Conservation (phyloP, 441 rosid genomes). For the Erodium texanum region DNA sequence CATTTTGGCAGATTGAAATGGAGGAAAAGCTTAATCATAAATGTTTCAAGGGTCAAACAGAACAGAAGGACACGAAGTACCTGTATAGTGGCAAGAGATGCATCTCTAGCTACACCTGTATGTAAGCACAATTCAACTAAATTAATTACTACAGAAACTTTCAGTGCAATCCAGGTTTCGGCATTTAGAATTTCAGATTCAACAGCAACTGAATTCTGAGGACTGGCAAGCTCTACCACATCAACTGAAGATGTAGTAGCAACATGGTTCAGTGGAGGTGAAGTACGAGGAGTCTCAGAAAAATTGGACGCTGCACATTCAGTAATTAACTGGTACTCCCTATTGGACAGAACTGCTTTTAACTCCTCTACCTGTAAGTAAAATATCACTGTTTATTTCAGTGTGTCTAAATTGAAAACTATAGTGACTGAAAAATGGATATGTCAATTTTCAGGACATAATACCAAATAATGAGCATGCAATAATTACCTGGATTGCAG, state of each 20-base stretch:
- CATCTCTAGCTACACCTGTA: constrained; percentile 64
- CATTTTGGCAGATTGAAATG: constrained; percentile 9
- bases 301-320: constrained; percentile 90
- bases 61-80: constrained; percentile 27
- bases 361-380: constrained; percentile 70
- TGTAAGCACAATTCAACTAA: constrained; percentile 70
- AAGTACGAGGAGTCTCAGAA: constrained; percentile 65
- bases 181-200: constrained; percentile 29
- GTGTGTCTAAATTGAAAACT: background rate
- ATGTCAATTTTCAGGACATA: background rate
- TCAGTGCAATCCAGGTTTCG: constrained; percentile 57
- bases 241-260: constrained; percentile 38
- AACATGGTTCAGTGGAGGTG: constrained; percentile 49
- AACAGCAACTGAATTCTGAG: constrained; percentile 32
- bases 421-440: background rate
- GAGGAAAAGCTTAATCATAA: background rate
- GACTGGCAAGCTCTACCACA: constrained; percentile 34
- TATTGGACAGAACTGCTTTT: constrained; percentile 74
- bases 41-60: background rate
- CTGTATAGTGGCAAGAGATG: constrained; percentile 79
- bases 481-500: constrained; percentile 55
- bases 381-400: constrained; percentile 15
- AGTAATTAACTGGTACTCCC: constrained; percentile 80
- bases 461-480: constrained; percentile 13
- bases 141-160: constrained; percentile 64